A percentile compares a stretch with the other conserved stretches of the same genome.
Evolutionary conservation across 164 flowering plant genomes (phyloP).

Genomic region (Cinnamomum micranthum): DNA sequence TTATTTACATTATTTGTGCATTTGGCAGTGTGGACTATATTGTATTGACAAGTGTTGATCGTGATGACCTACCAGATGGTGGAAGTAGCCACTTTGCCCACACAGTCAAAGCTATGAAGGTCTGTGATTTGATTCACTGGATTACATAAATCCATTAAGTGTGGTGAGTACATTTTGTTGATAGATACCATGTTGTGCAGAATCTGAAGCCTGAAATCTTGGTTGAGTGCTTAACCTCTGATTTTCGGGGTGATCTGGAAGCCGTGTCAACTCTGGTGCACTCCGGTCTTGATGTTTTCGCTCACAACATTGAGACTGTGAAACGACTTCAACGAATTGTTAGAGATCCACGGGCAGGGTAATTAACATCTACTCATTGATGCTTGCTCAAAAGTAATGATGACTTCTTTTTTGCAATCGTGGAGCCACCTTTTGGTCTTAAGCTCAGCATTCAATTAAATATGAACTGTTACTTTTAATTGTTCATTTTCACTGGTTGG

Average conservation of each 20-base stretch:
- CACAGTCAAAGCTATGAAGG: conserved; percentile 90
- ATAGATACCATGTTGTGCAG: conserved; percentile 34
- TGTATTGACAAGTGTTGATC: conserved; percentile 94
- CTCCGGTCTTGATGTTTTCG: conserved; percentile 96
- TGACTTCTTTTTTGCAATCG: background rate
- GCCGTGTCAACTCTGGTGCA: conserved; percentile 65
- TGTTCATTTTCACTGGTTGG: too few relatives aligned
- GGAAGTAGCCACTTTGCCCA: conserved; percentile 94
- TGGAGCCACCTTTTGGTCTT: background rate
- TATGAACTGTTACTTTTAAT: too few relatives aligned
- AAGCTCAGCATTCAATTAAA: too few relatives aligned
- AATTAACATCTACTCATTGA: conserved; percentile 16
- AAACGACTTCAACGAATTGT: conserved; percentile 86
- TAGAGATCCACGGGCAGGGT: conserved; percentile 97
- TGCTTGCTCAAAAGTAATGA: too few relatives aligned
- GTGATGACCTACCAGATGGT: conserved; percentile 96
- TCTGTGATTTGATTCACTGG: conserved; percentile 10
- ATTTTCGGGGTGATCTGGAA: conserved; percentile 78
- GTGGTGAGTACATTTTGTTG: background rate
- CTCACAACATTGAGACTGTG: conserved; percentile 95
- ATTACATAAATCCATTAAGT: background rate
- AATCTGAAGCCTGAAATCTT: conserved; percentile 78
- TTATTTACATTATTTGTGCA: conserved; percentile 7
- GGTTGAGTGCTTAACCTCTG: conserved; percentile 95
- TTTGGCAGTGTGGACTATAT: conserved; percentile 83